Evolutionary conservation across 306 rosid genomes (phyloP), one percentile per base, ranked within the genome.

Genomic region (Inga leiocalycina): DNA sequence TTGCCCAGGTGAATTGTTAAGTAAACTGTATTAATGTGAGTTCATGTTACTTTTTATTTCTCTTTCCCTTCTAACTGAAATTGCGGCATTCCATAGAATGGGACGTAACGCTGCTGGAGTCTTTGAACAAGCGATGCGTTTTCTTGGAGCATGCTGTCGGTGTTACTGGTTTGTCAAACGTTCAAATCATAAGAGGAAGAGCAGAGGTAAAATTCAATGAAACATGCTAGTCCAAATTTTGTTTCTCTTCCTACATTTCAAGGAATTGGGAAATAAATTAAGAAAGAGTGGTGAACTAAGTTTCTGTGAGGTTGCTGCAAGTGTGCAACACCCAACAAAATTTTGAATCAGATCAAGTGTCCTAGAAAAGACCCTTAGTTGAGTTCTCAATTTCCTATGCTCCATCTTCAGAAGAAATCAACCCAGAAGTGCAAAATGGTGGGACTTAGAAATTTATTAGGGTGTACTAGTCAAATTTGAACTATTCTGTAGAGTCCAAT

Each of bases 161-260:
- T 75, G 91, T 86, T 78, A 71, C 89, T 15, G 93, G 97, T 51
- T 89, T 92, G 71, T 82, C 90, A 2, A 96, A 96, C 77, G 88
- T 92, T 87, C 87, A 90, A 80, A 89, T 96, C 80, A 88, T 93
- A 45, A 89, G 98, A 86, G 98, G 98, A 86, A 90, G 99, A 85
- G 99, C 98, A 7, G 98, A 96, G 98, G 98, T 95, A 90, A 24
- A 20, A 64, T 32, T 45, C 79, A 59, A 6, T 17, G 41, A 2
- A 8, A 7, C 74, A 16, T 6, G 16, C 35, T 3, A 19, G 16
- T 10, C 10, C 16, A 62, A 11, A 62, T 13, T 1, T 48, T 24
- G 13, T 10, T 51, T 76, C 57, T 71, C 76, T 45, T 22, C 14
- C 46, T 79, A 7, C 16, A 1, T 14, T 37, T 43, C 75, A 27